Conservation (phyloP, 352 stramenopile species). For the Globisporangium splendens region DNA sequence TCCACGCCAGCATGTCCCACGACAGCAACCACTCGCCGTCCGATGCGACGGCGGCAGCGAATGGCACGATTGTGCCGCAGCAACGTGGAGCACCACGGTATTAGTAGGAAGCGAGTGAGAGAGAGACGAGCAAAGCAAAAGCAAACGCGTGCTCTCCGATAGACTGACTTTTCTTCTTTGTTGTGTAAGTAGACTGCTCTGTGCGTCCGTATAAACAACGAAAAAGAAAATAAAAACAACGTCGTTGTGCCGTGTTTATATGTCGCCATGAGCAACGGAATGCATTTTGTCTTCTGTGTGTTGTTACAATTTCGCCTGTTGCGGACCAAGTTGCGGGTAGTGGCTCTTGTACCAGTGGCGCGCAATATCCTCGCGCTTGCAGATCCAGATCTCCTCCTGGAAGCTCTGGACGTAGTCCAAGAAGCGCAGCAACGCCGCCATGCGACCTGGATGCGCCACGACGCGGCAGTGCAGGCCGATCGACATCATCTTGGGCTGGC, state of each 20-base stretch:
- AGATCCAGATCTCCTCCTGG: conserved; percentile 87
- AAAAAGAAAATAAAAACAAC: too few relatives aligned
- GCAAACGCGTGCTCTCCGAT: background rate
- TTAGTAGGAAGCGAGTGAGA: too few relatives aligned
- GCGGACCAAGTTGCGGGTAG: conserved; percentile 30
- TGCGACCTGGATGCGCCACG: conserved; percentile 87
- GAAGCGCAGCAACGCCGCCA: conserved; percentile 90
- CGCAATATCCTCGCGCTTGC: conserved; percentile 91
- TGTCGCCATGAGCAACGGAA: too few relatives aligned
- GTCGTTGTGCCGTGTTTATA: too few relatives aligned
- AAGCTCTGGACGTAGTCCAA: conserved; percentile 91
- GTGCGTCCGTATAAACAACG: too few relatives aligned
- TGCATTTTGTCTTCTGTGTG: too few relatives aligned
- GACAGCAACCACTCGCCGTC: conserved; percentile 9
- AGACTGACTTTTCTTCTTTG: conserved; percentile 2
- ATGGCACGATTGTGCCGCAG: conserved; percentile 37
- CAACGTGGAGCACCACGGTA: conserved; percentile 1
- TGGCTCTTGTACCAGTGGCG: conserved; percentile 94
- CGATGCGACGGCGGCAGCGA: conserved; percentile 10
- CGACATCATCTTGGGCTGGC: conserved; percentile 94
- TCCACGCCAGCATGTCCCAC: conserved; percentile 24
- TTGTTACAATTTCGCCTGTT: conserved; percentile 39
- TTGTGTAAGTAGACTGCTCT: background rate
- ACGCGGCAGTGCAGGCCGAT: conserved; percentile 92
- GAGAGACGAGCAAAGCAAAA: too few relatives aligned